Evolutionary conservation across 805 yeast species (phyloP).

Genomic region (Starmerella kuoi): DNA sequence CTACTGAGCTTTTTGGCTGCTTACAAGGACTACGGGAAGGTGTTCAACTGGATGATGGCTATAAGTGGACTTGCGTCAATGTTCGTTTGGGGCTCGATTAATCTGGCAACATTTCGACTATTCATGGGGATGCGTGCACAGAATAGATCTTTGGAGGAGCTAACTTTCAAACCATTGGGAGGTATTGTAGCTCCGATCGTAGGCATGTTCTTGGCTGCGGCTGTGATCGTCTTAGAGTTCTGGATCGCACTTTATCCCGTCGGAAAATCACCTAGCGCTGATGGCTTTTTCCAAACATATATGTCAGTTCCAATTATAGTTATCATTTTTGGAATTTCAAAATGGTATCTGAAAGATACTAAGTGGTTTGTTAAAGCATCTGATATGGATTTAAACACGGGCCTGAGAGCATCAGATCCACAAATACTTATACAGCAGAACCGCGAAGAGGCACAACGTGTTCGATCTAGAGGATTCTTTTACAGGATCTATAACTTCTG

Average conservation of each 20-base stretch:
- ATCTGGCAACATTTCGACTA: constrained; percentile 55
- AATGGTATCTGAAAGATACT: constrained; percentile 15
- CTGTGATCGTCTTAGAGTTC: constrained; percentile 64
- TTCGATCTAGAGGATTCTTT: constrained; percentile 1
- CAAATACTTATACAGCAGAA: constrained; percentile 13
- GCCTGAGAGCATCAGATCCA: constrained; percentile 17
- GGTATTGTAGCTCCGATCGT: constrained; percentile 59
- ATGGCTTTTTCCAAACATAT: constrained; percentile 41
- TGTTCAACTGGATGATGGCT: constrained; percentile 64
- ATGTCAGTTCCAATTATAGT: constrained; percentile 34
- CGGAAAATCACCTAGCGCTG: constrained; percentile 29
- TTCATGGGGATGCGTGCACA: constrained; percentile 48
- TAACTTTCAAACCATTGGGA: constrained; percentile 51
- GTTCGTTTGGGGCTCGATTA: constrained; percentile 67
- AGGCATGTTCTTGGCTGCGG: constrained; percentile 45
- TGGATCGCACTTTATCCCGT: constrained; percentile 71
- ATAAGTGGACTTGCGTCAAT: constrained; percentile 62
- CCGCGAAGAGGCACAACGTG: constrained; percentile 11
- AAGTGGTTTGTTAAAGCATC: constrained; percentile 4
- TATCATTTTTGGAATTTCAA: constrained; percentile 13
- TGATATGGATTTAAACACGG: constrained; percentile 16
- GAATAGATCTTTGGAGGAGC: constrained; percentile 58
- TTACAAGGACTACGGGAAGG: constrained; percentile 37
- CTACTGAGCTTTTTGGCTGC: constrained; percentile 44
- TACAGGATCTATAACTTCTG: constrained; percentile 15